These are phyloP conservation scores for Zangia roseola DNA, from an alignment of 768 basidiomycete species.

Conservation along the genomic window DNA sequence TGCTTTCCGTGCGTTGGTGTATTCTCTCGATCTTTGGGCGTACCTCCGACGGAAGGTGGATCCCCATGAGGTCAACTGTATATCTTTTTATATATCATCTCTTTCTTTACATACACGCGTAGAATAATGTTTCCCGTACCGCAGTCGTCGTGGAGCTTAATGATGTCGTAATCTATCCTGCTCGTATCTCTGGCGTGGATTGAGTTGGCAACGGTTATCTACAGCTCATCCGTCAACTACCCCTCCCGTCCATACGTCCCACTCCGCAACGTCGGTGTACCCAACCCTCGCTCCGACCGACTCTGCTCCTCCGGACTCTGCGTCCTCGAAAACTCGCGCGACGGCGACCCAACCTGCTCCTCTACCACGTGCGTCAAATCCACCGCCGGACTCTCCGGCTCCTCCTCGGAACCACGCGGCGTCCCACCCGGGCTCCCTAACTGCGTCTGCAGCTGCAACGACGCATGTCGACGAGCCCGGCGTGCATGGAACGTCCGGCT, in stretches of 20 bases:
- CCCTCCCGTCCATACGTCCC: conserved; percentile 35
- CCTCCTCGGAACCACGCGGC: conserved; percentile 39
- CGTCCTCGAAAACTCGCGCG: conserved; percentile 21
- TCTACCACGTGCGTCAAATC: conserved; percentile 35
- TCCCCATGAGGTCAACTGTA: no score
- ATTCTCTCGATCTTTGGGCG: no score
- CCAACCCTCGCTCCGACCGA: conserved; percentile 59
- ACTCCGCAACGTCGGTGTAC: conserved; percentile 60
- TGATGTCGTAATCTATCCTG: no score
- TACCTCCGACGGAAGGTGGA: no score
- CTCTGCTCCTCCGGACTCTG: conserved; percentile 44
- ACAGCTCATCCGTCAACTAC: neutral
- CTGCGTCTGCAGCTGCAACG: conserved; percentile 18
- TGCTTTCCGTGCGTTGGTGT: neutral
- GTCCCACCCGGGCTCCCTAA: conserved; percentile 27
- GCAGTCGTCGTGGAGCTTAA: no score
- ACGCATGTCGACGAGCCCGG: conserved; percentile 51
- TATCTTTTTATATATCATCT: no score
- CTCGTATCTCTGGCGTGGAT: no score
- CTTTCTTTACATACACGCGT: no score
- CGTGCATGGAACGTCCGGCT: conserved; percentile 84
- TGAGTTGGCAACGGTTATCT: no score
- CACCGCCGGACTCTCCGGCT: conserved; percentile 42
- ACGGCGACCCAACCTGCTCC: conserved; percentile 1
- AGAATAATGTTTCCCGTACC: no score